Conservation (phyloP, 768 basidiomycete species). For the Fistulinella prunicolor region DNA sequence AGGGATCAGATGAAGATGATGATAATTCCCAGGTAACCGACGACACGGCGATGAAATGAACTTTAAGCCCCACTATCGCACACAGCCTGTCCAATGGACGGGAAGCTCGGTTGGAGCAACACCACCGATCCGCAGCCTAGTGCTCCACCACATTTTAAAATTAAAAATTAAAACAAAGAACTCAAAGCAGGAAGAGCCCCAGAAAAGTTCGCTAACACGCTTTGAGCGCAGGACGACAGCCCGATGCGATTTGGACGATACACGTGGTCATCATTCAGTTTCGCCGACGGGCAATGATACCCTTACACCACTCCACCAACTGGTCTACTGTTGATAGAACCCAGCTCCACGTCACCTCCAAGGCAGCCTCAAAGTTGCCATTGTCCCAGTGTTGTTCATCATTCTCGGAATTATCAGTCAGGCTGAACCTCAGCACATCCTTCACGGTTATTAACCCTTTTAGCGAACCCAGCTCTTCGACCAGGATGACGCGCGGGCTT, state of each 20-base stretch:
- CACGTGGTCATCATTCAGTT: conserved; percentile 10
- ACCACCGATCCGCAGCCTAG: neutral
- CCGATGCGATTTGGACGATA: neutral
- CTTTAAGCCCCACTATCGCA: no score
- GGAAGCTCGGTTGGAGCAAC: neutral
- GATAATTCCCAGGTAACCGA: no score
- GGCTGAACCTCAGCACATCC: conserved; percentile 88
- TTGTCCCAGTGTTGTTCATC: conserved; percentile 54
- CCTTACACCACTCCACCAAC: conserved; percentile 27
- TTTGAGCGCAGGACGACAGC: no score
- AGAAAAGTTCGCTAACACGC: neutral
- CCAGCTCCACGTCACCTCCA: conserved; percentile 63
- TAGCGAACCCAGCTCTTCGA: conserved; percentile 80
- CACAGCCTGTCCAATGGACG: no score
- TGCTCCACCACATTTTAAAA: neutral
- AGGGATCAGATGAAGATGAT: no score
- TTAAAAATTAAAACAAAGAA: neutral
- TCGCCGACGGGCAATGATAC: conserved; percentile 9
- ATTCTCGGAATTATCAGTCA: conserved; percentile 49
- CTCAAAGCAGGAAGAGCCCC: neutral
- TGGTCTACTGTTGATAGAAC: conserved; percentile 36
- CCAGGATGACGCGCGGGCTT: conserved; percentile 95
- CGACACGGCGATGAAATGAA: no score
- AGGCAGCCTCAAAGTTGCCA: conserved; percentile 60
- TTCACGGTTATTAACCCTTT: conserved; percentile 92